These are phyloP conservation scores for Buddleja alternifolia DNA, from an alignment of 257 asterid genomes.

Conservation along the genomic window DNA sequence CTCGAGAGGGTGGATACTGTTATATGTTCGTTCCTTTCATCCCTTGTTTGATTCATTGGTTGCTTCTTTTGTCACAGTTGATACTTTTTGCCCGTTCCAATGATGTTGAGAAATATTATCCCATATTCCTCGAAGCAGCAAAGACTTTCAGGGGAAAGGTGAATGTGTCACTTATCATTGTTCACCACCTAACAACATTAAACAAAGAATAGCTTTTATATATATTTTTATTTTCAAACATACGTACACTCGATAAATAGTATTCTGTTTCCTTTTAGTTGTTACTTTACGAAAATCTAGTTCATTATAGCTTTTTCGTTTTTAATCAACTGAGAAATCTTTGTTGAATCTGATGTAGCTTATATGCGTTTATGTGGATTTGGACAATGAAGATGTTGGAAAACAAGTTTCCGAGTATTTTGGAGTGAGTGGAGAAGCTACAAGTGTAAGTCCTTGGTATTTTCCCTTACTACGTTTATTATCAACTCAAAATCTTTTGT, in stretches of 20 bases:
- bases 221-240: no score
- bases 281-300: neutral
- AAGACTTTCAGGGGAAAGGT: conserved; percentile 92
- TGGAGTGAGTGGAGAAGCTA: conserved; percentile 68
- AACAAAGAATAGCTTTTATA: neutral
- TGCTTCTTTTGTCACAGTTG: conserved; percentile 54
- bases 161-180: conserved; percentile 23
- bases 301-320: conserved; percentile 6
- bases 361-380: conserved; percentile 66
- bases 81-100: conserved; percentile 74
- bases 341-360: conserved; percentile 50
- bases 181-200: neutral
- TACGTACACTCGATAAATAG: no score
- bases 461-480: neutral
- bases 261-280: no score
- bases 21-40: no score
- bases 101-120: conserved; percentile 62
- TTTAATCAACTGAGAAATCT: conserved; percentile 8
- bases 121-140: conserved; percentile 80
- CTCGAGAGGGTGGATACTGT: neutral
- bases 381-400: conserved; percentile 88
- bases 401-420: conserved; percentile 78
- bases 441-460: conserved; percentile 50
- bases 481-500: neutral
- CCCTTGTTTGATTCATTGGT: conserved; percentile 19